phyloP scores from a whole-genome alignment of 768 basidiomycete species.

The Mrakia frigida region DNA sequence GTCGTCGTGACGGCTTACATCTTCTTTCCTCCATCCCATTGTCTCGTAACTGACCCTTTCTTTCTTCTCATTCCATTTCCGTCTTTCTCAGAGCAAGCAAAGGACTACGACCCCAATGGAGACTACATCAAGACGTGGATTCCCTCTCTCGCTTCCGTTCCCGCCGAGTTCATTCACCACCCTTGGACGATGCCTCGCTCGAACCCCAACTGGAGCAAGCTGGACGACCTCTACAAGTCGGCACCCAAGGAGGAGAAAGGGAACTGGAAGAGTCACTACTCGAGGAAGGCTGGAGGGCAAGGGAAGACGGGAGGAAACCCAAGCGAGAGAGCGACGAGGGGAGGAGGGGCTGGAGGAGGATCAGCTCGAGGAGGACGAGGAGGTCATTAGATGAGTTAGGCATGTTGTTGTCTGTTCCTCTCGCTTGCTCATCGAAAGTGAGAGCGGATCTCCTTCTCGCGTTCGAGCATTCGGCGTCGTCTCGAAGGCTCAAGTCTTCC shows the following conservation, averaged over 20 bases:
- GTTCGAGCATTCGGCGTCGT: no score
- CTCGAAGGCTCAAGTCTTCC: no score
- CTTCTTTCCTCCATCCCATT: background rate
- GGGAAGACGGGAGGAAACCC: slow-evolving; percentile 32
- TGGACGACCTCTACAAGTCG: background rate
- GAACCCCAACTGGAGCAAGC: background rate
- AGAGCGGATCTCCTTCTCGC: no score
- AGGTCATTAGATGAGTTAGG: background rate
- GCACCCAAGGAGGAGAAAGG: slow-evolving; percentile 22
- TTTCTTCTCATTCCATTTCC: background rate
- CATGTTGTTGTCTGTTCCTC: no score
- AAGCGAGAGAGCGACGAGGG: slow-evolving; percentile 20
- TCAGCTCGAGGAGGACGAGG: slow-evolving; percentile 23
- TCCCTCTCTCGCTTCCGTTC: slow-evolving; percentile 39
- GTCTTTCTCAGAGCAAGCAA: slow-evolving; percentile 38
- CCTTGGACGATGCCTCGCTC: slow-evolving; percentile 39
- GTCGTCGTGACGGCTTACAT: background rate
- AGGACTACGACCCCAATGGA: slow-evolving; percentile 40
- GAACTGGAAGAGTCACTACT: slow-evolving; percentile 25
- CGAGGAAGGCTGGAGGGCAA: slow-evolving; percentile 23
- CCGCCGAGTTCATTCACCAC: slow-evolving; percentile 38
- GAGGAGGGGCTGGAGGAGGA: slow-evolving; percentile 31
- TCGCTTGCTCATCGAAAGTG: no score
- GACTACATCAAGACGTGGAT: slow-evolving; percentile 42
- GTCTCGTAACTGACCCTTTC: background rate